Evolutionary conservation across 2,329 filamentous ascomycete genomes (phyloP), one percentile per base, ranked within the genome.

Genomic region (Colletotrichum sp.): DNA sequence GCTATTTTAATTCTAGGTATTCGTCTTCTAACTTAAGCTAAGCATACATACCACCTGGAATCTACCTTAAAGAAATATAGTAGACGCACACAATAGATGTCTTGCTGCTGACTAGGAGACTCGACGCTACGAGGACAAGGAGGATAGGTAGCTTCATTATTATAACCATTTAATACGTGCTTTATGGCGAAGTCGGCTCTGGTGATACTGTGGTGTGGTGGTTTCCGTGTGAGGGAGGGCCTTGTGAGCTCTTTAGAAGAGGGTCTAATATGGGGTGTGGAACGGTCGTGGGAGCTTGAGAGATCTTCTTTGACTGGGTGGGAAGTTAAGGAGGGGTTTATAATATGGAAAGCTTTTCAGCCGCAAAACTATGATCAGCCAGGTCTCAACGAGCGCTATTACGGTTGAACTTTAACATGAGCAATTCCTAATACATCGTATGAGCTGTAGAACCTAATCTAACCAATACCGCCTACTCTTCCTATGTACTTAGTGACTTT

Each of bases 181-280:
- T 43, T 18, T 6, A 43, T n/a, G 16, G 39, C 8, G 18, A 43
- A 43, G 4, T 43, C 8, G 8, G 39, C 18, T 2, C 39, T 43
- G 36, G 36, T n/a, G 36, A 43, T 5, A 0, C 8, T 43, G 39
- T n/a, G 18, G 18, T 10, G 1, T 3, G 39, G 18, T 18, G 36
- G 36, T 43, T 0, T 43, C 9, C 18, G 4, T 43, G 39, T n/a
- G 39, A 6, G 8, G 2, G 39, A 43, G 39, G 39, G 39, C 39
- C 39, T n/a, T n/a, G 39, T 43, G n/a, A 4, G 16, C 16, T 43
- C 39, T n/a, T 18, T 43, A 0, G 16, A 9, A 18, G 16, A n/a
- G 14, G 8, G n/a, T n/a, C 34, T 36, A 39, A 39, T 8, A 39
- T 7, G 16, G 16, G 36, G 0, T 0, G 39, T 4, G 1, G 16